Base-by-base conservation (phyloP, 371 early-diverging fungal genomes). In the Batrachochytrium dendrobatidis region DNA sequence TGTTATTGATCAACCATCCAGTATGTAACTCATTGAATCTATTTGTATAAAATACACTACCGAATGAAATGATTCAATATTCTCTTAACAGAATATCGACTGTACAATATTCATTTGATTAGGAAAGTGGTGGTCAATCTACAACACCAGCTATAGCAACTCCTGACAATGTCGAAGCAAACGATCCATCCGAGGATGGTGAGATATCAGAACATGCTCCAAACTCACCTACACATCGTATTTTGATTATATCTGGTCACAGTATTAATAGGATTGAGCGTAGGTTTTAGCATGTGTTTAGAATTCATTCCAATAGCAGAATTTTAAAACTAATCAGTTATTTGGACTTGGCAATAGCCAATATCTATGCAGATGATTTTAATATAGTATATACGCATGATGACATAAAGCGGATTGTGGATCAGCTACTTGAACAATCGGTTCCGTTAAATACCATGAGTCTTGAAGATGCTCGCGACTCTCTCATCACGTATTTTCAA, bases 221-320 rank as follows among this genome's bases (percentile, higher is more conserved):
- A 39, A n/a, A n/a, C 15, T n/a, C 39, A 39, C 15, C 39, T 39
- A 12, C 39, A 39, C n/a, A 15, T 12, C 39, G 39, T 12, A 39
- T 39, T 15, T n/a, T 39, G 39, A 39, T 39, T n/a, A n/a, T n/a
- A 12, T 15, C n/a, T 12, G 39, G 39, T n/a, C 39, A 39, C 39
- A 39, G 39, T n/a, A 39, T 39, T n/a, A 12, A n/a, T n/a, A 39
- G 39, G 39, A 39, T 39, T n/a, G 39, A 39, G n/a, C 39, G 39
- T 39, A 39, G n/a, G 39, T 39, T 12, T 12, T 39, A 12, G n/a
- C 39, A 39, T 39, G 39, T n/a, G 12, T 39, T 39, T n/a, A 39
- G 39, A 12, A n/a, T 15, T 39, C 15, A 12, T 39, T 39, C n/a
- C 39, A 39, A n/a, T n/a, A n/a, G 15, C 12, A 39, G 39, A 39